phyloP scores from a whole-genome alignment of 202 grass and related monocot species.

The Zoysia matrella region DNA sequence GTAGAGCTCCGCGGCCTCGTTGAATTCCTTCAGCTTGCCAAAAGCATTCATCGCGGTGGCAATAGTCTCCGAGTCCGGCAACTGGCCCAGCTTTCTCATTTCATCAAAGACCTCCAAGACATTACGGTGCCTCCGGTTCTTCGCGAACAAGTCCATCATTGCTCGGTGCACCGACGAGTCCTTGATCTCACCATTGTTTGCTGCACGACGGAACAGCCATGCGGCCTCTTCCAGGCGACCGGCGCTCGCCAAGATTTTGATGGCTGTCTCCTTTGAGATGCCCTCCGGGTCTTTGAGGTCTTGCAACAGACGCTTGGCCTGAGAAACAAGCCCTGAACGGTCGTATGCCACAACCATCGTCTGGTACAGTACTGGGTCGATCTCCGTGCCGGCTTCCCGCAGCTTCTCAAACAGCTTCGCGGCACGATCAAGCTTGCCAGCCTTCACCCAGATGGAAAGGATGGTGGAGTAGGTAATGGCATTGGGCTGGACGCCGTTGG shows the following conservation, averaged over 20 bases:
- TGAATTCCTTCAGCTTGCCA: constrained; percentile 81
- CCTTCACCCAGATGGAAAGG: constrained; percentile 88
- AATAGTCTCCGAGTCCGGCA: constrained; percentile 84
- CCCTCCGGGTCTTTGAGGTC: constrained; percentile 69
- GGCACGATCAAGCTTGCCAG: constrained; percentile 84
- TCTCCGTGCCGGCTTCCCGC: constrained; percentile 70
- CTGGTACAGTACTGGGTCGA: constrained; percentile 93
- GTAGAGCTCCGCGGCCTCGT: constrained; percentile 63
- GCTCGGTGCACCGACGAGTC: constrained; percentile 67
- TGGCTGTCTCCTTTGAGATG: constrained; percentile 72
- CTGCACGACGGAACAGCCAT: constrained; percentile 81
- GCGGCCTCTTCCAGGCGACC: constrained; percentile 84
- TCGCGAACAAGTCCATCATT: constrained; percentile 75
- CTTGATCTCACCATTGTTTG: constrained; percentile 53
- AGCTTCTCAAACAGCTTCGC: constrained; percentile 86
- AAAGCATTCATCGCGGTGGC: constrained; percentile 82
- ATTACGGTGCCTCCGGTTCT: constrained; percentile 68
- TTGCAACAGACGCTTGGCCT: constrained; percentile 75
- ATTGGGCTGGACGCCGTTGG: constrained; percentile 69
- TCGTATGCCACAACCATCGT: constrained; percentile 91
- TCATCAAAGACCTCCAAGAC: constrained; percentile 82
- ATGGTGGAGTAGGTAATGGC: constrained; percentile 92
- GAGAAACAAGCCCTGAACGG: constrained; percentile 64
- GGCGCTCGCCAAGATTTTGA: constrained; percentile 77
- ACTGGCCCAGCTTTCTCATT: constrained; percentile 64